Base-by-base conservation (phyloP, 257 asterid species). In the Buddleja alternifolia region DNA sequence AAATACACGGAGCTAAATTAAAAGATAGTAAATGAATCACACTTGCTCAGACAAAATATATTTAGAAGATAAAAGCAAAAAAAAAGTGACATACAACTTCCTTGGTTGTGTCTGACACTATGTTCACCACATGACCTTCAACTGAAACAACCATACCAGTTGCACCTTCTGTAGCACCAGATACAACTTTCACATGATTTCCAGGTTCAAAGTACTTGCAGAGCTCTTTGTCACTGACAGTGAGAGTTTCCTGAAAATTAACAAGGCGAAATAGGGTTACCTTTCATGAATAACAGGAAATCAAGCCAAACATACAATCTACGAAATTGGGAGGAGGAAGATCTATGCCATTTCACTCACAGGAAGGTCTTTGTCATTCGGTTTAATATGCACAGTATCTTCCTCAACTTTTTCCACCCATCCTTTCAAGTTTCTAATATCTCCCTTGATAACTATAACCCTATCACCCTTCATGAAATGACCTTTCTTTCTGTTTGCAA, bases 61-160 rank as follows among this genome's bases (percentile, higher is more conserved):
- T 10, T 6, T 11, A 29, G 39, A 32, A 79, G 11, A 6, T 32
- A 44, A n/a, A n/a, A n/a, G n/a, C 34, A 48, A 51, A 73, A 19
- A 40, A 25, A 36, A 55, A 34, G 32, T 42, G 44, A 66, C 88
- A 53, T 89, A 94, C 99, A 72, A 87, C 86, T 72, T 89, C 99
- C 80, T 91, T 91, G n/a, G 99, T 94, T 8, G 97, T 87, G 77
- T 94, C 99, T 16, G 99, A 94, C 29, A 94, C 97, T 70, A 91
- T 67, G 81, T 91, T 87, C 62, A 94, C 99, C 74, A 94, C 91
- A 77, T 94, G 99, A 25, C 97, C 96, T 82, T 94, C 89, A 69
- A 94, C 95, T 9, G 97, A 89, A 70, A 89, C 97, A 52, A 91
- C 99, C 99, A 94, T 91, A 34, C 99, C 97, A 45, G 97, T 94